These are phyloP conservation scores for Hypoxylon sp. DNA, from an alignment of 2,329 filamentous ascomycete species.

Conservation along the genomic window DNA sequence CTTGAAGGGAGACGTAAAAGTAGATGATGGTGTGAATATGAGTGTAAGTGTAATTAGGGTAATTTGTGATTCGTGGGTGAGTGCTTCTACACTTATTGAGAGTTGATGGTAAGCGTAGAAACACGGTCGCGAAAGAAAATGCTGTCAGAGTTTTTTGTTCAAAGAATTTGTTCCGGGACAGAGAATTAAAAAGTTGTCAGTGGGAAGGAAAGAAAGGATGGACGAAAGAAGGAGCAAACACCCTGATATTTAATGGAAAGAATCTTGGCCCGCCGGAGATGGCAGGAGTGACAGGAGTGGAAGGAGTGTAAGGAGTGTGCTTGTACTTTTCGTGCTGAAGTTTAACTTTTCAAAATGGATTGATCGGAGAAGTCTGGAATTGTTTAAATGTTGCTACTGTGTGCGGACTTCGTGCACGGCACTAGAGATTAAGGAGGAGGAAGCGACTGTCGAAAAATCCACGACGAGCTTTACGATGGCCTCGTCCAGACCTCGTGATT, in stretches of 20 bases:
- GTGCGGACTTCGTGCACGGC: neutral
- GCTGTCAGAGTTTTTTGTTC: neutral
- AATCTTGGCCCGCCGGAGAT: neutral
- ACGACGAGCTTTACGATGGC: neutral
- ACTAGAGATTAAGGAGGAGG: neutral
- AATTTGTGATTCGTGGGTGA: neutral
- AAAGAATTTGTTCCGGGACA: neutral
- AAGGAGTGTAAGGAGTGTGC: neutral
- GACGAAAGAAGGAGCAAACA: neutral
- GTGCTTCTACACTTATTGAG: neutral
- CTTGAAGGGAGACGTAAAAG: neutral
- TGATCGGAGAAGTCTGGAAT: neutral
- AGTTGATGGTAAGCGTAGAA: neutral
- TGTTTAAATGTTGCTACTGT: neutral
- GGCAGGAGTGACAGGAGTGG: neutral
- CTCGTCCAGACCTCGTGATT: neutral
- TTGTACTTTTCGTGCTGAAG: neutral
- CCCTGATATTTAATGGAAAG: neutral
- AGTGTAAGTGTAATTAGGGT: conserved; percentile 5
- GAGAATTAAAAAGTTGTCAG: neutral
- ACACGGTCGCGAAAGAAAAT: neutral
- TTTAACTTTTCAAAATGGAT: neutral
- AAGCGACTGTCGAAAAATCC: neutral
- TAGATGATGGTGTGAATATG: neutral
- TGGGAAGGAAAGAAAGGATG: neutral